Evolutionary conservation across 2,329 filamentous ascomycete species (phyloP).

Genomic region (Paecilomyces niveus): DNA sequence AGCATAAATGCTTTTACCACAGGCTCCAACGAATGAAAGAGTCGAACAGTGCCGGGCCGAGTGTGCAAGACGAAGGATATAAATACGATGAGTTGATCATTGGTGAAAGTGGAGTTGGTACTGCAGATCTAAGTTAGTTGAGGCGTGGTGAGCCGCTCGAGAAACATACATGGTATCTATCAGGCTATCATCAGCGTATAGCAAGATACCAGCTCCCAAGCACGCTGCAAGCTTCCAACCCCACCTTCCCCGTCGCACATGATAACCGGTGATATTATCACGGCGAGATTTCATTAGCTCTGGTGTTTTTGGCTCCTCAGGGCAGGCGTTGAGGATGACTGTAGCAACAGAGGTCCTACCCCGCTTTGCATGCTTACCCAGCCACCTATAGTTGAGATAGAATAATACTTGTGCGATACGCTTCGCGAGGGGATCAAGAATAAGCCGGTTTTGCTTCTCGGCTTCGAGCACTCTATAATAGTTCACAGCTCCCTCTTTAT

Average conservation of each 20-base stretch:
- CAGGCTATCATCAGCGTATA: conserved; percentile 2
- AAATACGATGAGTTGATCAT: conserved; percentile 3
- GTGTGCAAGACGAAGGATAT: conserved; percentile 7
- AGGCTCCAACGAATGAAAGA: conserved; percentile 6
- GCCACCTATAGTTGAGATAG: conserved; percentile 7
- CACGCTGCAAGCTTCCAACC: conserved; percentile 6
- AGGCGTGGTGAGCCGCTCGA: too few species aligned
- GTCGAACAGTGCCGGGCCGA: conserved; percentile 8
- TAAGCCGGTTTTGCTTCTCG: too few species aligned
- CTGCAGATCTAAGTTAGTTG: too few species aligned
- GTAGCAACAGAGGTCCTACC: conserved; percentile 6
- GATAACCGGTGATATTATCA: conserved; percentile 8
- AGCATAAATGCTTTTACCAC: conserved; percentile 7
- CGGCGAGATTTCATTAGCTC: conserved; percentile 7
- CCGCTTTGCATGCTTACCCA: conserved; percentile 5
- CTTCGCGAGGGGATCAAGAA: conserved; percentile 5
- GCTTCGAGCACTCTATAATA: too few species aligned
- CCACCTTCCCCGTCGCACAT: conserved; percentile 5
- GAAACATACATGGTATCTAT: conserved; percentile 5
- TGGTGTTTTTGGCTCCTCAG: conserved; percentile 6
- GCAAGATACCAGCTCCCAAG: conserved; percentile 5
- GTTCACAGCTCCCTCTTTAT: too few species aligned
- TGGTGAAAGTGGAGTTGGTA: background rate
- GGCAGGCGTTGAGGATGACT: conserved; percentile 6
- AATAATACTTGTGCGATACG: conserved; percentile 7